phyloP scores from a whole-genome alignment of 192 early-diverging fungal species.

The Funneliformis mosseae region DNA sequence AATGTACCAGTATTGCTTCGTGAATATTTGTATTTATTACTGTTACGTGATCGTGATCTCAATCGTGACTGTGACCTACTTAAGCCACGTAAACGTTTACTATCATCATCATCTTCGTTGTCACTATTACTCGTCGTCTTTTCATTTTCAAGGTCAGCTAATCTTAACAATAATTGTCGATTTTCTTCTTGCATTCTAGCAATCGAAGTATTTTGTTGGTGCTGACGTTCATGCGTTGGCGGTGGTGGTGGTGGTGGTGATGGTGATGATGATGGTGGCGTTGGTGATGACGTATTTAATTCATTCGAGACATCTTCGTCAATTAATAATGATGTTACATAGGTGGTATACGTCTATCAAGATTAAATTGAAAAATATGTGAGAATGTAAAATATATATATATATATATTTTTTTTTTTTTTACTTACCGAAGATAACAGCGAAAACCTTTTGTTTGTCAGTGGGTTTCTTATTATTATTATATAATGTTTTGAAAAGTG shows the following conservation, averaged over 20 bases:
- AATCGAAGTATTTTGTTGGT: not conserved
- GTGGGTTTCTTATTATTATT: not conserved
- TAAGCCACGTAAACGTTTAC: not conserved
- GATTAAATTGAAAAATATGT: not conserved
- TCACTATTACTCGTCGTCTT: constrained; percentile 4
- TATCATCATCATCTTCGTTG: constrained; percentile 3
- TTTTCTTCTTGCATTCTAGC: constrained; percentile 34
- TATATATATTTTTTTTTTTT: not conserved
- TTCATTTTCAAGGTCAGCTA: constrained; percentile 18
- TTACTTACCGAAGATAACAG: not conserved
- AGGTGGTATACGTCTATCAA: not conserved
- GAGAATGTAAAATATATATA: not conserved
- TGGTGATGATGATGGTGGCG: not conserved
- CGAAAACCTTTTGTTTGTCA: not conserved
- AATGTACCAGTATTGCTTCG: not conserved
- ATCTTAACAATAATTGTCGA: constrained; percentile 19
- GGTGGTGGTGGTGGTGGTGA: not conserved
- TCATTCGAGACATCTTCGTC: not conserved
- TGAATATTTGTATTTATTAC: not conserved
- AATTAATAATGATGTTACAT: not conserved
- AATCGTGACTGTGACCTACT: too few species aligned
- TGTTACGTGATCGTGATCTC: not conserved
- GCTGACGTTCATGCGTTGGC: too few species aligned
- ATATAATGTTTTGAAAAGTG: not conserved
- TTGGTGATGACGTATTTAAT: not conserved